Base-by-base conservation (phyloP, 1,139 yeast genomes). In the Kluyveromyces sp. region DNA sequence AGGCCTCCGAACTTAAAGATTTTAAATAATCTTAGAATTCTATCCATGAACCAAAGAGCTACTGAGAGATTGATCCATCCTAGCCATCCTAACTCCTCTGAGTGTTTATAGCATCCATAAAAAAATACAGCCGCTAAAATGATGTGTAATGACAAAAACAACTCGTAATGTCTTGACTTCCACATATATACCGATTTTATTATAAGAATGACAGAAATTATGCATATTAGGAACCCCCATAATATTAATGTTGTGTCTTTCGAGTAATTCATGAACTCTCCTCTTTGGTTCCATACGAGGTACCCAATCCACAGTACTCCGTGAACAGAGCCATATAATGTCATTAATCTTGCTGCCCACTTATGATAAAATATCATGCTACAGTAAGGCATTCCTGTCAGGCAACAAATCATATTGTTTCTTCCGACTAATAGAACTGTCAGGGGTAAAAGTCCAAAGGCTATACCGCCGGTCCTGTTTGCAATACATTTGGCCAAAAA, bases 311-410 rank as follows among this genome's bases (percentile, higher is more conserved):
- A 49, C 68, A 55, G 72, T 25, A 53, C 40, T 4, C 77, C 71
- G 58, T 83, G 90, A 26, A 78, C 57, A 26, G 71, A 39, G 2
- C 71, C 65, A 45, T 60, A 58, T 2, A 60, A 7, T 2, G 60
- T 48, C 59, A 63, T 59, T 3, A 74, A 60, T 47, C 92, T 73
- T 2, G 83, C 78, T 4, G 79, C 61, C 84, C 87, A 81, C 56
- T 81, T 78, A 64, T 85, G 94, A 60, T 79, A 73, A 30, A 77
- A 69, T 54, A 81, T 70, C 60, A 83, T 82, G 38, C 83, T 72
- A 3, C 79, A 69, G 53, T 74, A 75, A 10, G 78, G 70, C 80
- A 87, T 78, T 34, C 86, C 83, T 2, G 87, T 77, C 29, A 81
- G 36, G 67, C 74, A 73, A 53, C 78, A 77, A 56, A 84, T 63